phyloP scores from a whole-genome alignment of 345 rosid genomes.

The Citrus mangshanensis region DNA sequence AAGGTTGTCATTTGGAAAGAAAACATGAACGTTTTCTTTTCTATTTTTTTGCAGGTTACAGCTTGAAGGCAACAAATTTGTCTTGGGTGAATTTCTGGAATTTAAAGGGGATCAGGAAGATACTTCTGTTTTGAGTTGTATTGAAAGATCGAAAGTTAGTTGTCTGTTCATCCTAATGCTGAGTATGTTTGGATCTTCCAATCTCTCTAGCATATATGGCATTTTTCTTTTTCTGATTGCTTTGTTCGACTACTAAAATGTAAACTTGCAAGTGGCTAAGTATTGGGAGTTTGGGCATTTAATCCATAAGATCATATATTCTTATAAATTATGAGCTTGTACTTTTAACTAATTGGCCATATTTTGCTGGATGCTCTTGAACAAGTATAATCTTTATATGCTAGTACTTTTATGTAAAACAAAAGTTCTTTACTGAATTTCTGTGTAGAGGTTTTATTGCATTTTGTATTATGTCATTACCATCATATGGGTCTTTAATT shows the following conservation, averaged over 20 bases:
- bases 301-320: too few species aligned
- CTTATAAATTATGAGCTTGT: too few species aligned
- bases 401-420: background rate
- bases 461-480: too few species aligned
- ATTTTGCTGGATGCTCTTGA: background rate
- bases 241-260: background rate
- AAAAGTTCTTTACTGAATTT: background rate
- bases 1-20: background rate
- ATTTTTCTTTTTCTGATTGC: background rate
- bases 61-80: constrained; percentile 64
- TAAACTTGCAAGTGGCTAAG: background rate
- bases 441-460: too few species aligned
- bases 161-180: constrained; percentile 60
- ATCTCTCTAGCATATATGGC: background rate
- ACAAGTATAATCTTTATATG: too few species aligned
- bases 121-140: constrained; percentile 40
- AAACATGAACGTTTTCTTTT: background rate
- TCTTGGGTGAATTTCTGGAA: constrained; percentile 79
- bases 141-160: constrained; percentile 77
- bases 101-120: constrained; percentile 85
- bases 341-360: too few species aligned
- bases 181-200: constrained; percentile 89
- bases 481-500: too few species aligned
- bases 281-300: too few species aligned
- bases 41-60: constrained; percentile 54